A percentile compares a stretch with the other conserved stretches of the same genome.
Conservation (phyloP, 371 early-diverging fungal species). For the Mortierella sp. region DNA sequence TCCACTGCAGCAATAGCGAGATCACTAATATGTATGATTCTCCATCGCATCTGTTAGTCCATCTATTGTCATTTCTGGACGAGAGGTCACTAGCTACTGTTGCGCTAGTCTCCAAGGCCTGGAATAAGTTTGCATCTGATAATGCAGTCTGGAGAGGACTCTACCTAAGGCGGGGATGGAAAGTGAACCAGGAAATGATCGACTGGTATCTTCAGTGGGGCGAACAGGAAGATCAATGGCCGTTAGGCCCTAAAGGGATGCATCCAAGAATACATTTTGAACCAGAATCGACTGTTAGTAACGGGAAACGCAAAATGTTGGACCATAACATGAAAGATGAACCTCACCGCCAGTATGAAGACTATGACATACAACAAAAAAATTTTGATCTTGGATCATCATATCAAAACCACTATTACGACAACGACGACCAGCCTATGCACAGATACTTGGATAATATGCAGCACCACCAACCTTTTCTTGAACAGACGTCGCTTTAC, state of each 20-base stretch:
- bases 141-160: constrained; percentile 76
- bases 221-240: constrained; percentile 28
- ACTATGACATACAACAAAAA: constrained; percentile 20
- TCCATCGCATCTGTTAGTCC: constrained; percentile 58
- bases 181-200: constrained; percentile 62
- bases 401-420: constrained; percentile 2
- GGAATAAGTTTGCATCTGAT: constrained; percentile 72
- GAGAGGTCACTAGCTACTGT: constrained; percentile 61
- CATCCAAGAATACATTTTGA: constrained; percentile 13
- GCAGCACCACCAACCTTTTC: not conserved
- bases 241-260: constrained; percentile 6
- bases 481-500: not conserved
- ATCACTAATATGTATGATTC: not conserved
- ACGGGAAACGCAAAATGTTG: constrained; percentile 48
- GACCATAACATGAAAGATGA: constrained; percentile 16
- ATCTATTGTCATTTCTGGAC: constrained; percentile 71
- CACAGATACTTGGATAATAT: constrained; percentile 3
- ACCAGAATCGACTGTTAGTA: constrained; percentile 14
- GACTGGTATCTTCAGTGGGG: constrained; percentile 58
- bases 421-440: not conserved
- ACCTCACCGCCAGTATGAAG: constrained; percentile 7
- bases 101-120: constrained; percentile 69
- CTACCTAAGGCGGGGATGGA: constrained; percentile 66
- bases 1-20: not conserved
- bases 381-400: not conserved